Conservation (phyloP, 768 basidiomycete species). For the Lentinula edodes region DNA sequence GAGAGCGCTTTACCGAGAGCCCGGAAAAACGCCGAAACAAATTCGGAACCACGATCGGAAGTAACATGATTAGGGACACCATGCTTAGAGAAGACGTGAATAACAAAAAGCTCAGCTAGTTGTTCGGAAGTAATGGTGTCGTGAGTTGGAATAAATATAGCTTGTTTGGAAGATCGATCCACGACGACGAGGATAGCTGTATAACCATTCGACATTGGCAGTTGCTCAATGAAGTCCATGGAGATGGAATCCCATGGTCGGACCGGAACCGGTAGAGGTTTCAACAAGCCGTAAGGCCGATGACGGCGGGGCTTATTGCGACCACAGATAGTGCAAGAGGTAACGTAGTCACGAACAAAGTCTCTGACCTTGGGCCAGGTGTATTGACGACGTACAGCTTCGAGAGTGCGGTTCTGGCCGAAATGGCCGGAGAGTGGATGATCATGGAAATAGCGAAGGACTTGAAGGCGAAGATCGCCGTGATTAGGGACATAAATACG, state of each 20-base stretch:
- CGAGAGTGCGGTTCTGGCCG: slow-evolving; percentile 21
- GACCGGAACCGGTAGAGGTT: slow-evolving; percentile 16
- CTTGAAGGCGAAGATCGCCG: slow-evolving; percentile 15
- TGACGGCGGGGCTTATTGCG: slow-evolving; percentile 17
- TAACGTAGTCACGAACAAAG: slow-evolving; percentile 14
- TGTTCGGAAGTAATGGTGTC: slow-evolving; percentile 8
- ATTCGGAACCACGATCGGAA: slow-evolving; percentile 14
- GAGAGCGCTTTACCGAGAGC: slow-evolving; percentile 9
- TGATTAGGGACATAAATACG: slow-evolving; percentile 8
- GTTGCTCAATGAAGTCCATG: slow-evolving; percentile 21
- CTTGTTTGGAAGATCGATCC: slow-evolving; percentile 7
- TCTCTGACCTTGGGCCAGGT: slow-evolving; percentile 4
- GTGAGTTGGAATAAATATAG: slow-evolving; percentile 10
- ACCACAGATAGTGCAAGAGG: slow-evolving; percentile 19
- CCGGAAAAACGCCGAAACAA: slow-evolving; percentile 15
- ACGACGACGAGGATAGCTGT: slow-evolving; percentile 9
- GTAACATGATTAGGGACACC: slow-evolving; percentile 13
- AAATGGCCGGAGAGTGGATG: slow-evolving; percentile 22
- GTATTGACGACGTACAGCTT: not conserved
- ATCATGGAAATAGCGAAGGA: slow-evolving; percentile 20
- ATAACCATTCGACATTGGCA: slow-evolving; percentile 14
- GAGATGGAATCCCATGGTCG: slow-evolving; percentile 17
- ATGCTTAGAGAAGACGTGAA: slow-evolving; percentile 18
- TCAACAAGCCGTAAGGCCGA: slow-evolving; percentile 11
- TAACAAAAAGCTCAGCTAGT: slow-evolving; percentile 10